phyloP scores from a whole-genome alignment of 768 basidiomycete species.

The Suillus clintonianus region DNA sequence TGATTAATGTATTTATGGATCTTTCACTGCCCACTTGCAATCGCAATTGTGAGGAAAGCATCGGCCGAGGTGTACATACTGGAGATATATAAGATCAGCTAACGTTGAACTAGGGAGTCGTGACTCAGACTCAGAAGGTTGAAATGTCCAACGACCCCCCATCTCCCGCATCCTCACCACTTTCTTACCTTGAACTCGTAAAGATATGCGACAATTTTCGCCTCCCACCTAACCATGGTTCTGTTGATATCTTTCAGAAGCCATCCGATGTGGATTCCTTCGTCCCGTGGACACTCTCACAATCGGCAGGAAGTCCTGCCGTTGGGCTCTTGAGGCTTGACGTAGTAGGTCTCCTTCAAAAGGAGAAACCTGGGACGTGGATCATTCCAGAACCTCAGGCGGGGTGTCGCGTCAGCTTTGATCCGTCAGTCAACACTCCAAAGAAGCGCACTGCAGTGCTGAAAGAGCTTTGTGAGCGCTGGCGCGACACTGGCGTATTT shows the following conservation, averaged over 20 bases:
- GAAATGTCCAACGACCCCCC: slow-evolving; percentile 1
- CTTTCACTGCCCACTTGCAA: not conserved
- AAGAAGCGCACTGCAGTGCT: slow-evolving; percentile 61
- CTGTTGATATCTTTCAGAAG: slow-evolving; percentile 21
- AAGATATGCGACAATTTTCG: slow-evolving; percentile 73
- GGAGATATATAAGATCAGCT: not conserved
- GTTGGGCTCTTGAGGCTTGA: slow-evolving; percentile 62
- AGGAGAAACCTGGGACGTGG: slow-evolving; percentile 50
- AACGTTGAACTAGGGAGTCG: not conserved
- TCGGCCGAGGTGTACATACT: not conserved
- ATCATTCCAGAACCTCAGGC: slow-evolving; percentile 35
- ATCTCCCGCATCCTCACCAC: not conserved
- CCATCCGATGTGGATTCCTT: slow-evolving; percentile 44
- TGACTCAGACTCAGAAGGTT: not conserved
- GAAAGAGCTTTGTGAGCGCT: slow-evolving; percentile 69
- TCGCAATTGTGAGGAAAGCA: not conserved
- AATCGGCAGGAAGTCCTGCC: slow-evolving; percentile 51
- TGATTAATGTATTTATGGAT: not conserved
- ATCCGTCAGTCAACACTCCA: slow-evolving; percentile 52
- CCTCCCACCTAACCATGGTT: slow-evolving; percentile 30
- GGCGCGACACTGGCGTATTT: slow-evolving; percentile 67
- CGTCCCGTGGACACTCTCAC: slow-evolving; percentile 56
- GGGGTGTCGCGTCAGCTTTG: slow-evolving; percentile 46
- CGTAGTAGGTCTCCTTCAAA: slow-evolving; percentile 53
- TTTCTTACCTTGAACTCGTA: slow-evolving; percentile 64